A percentile compares a stretch with the other conserved stretches of the same genome.
phyloP scores from a whole-genome alignment of 1,139 yeast genomes.

The Maudiozyma humilis region DNA sequence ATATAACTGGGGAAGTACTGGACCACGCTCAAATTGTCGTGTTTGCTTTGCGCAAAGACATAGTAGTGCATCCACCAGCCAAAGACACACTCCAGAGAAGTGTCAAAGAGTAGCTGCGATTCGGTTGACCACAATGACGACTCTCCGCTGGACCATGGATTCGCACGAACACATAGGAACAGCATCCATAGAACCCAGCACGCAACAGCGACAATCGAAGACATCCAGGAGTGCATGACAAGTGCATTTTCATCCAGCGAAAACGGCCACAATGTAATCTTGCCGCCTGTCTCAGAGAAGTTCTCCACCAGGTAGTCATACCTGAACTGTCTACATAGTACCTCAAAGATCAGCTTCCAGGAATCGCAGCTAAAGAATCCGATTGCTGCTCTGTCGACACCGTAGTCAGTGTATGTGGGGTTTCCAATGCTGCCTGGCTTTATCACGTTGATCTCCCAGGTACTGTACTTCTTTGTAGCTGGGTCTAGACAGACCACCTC shows the following conservation, averaged over 20 bases:
- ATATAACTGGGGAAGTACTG: conserved; percentile 56
- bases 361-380: not conserved
- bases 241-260: conserved; percentile 3
- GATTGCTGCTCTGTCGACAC: not conserved
- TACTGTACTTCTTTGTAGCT: conserved; percentile 50
- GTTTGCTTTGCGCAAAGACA: conserved; percentile 45
- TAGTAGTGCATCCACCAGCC: conserved; percentile 57
- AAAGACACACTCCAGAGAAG: conserved; percentile 37
- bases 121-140: conserved; percentile 1
- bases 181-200: conserved; percentile 2
- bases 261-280: conserved; percentile 20
- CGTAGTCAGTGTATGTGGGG: not conserved
- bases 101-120: conserved; percentile 19
- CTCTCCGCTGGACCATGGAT: conserved; percentile 16
- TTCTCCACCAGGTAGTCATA: conserved; percentile 19
- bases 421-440: not conserved
- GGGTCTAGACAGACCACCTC: conserved; percentile 68
- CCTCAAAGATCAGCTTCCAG: conserved; percentile 11
- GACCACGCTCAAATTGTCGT: conserved; percentile 38
- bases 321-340: conserved; percentile 15
- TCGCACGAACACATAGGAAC: conserved; percentile 11
- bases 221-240: conserved; percentile 17
- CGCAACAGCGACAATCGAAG: conserved; percentile 11
- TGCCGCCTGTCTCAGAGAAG: conserved; percentile 7
- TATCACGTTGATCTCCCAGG: conserved; percentile 53